phyloP scores from a whole-genome alignment of 331 rosid genomes.

The Quercus tomentella region DNA sequence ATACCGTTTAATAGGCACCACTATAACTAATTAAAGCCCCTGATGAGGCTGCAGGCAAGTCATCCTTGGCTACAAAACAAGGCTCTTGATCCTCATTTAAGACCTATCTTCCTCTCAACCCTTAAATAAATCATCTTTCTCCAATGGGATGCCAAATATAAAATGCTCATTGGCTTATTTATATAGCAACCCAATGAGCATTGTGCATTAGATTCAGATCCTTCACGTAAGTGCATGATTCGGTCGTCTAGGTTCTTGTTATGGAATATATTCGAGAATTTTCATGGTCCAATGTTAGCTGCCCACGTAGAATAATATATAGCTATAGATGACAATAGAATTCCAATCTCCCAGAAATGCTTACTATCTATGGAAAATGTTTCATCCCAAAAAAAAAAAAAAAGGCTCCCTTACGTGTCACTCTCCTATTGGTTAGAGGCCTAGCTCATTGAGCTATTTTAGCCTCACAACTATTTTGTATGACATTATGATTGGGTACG shows the following conservation, averaged over 20 bases:
- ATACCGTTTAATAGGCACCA: slow-evolving; percentile 3
- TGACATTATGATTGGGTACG: not conserved
- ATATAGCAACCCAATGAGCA: slow-evolving; percentile 20
- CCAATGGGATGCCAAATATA: not conserved
- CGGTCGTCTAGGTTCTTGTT: slow-evolving; percentile 23
- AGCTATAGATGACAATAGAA: not conserved
- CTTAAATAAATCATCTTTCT: not conserved
- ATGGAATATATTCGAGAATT: slow-evolving; percentile 44
- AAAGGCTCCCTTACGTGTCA: slow-evolving; percentile 15
- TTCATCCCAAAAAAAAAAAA: not conserved
- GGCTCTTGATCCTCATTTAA: slow-evolving; percentile 52
- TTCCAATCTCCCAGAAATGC: slow-evolving; percentile 3
- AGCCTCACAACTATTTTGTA: too few relatives aligned
- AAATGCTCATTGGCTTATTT: slow-evolving; percentile 2
- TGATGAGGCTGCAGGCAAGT: slow-evolving; percentile 47
- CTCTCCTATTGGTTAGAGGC: slow-evolving; percentile 19
- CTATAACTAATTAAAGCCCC: not conserved
- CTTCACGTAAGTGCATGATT: not conserved
- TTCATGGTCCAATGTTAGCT: slow-evolving; percentile 35
- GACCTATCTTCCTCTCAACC: slow-evolving; percentile 25
- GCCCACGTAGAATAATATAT: slow-evolving; percentile 23
- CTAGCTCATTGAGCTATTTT: not conserved
- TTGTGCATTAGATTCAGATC: not conserved
- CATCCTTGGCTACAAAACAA: slow-evolving; percentile 66
- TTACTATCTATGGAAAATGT: not conserved